Base-by-base conservation (phyloP, 2,329 filamentous ascomycete genomes). In the Ophiostoma ips region DNA sequence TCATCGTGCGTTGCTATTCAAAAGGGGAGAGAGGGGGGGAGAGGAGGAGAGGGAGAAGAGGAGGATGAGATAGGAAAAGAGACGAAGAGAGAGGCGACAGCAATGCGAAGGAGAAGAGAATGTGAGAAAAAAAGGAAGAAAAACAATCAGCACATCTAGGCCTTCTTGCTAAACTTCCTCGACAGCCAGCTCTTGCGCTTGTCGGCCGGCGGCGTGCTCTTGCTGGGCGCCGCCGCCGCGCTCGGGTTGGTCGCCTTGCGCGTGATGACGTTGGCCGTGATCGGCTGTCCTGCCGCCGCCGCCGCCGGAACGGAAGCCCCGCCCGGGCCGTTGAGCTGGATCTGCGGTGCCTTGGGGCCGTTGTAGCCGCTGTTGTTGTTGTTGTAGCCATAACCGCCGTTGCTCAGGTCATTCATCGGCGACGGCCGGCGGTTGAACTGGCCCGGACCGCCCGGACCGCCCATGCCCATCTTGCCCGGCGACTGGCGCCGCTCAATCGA, bases 131-230 rank as follows among this genome's bases (percentile, higher is more conserved):
- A 43, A 2, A 31, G 21, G 16, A 21, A 19, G 30, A 16, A 40
- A 7, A 28, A 5, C n/a, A 18, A 30, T 41, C 46, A 49, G 35
- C 49, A 52, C 48, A 40, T 34, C 38, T 50, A 54, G 55, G 54
- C 50, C 30, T 67, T 66, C 62, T 73, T 88, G 72, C 84, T 92
- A 65, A 95, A 92, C 50, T 81, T 76, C 58, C 81, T 79, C 61
- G 84, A 79, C 60, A 96, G 81, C 87, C 89, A 95, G 63, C 88
- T 92, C 74, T 88, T 89, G 56, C 85, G 76, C 73, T 94, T 95
- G 53, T 88, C 83, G 12, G 62, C 61, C 18, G 58, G 54, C 2
- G 50, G 18, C 13, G 57, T 54, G 37, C 6, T 10, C 12, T 15
- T 8, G 2, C 13, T n/a, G 11, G 44, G 13, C 16, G 18, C 13